Evolutionary conservation across 106 monocot genomes (phyloP).

Genomic region (Dendrobium catenatum): DNA sequence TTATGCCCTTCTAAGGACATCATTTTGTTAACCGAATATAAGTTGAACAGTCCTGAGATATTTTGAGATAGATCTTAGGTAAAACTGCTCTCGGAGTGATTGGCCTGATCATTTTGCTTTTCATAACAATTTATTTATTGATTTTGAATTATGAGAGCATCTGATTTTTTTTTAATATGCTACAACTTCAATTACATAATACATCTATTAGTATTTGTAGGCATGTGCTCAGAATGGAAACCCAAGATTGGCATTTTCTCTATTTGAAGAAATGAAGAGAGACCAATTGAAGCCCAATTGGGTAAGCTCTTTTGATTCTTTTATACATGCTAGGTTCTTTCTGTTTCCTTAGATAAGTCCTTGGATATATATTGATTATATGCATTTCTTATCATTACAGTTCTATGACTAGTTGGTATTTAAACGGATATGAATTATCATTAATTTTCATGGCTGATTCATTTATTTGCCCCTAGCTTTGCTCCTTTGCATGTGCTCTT

Average conservation of each 20-base stretch:
- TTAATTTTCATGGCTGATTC: neutral
- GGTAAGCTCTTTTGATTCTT: constrained; percentile 33
- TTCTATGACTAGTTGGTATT: neutral
- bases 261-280: constrained; percentile 92
- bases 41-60: neutral
- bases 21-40: neutral
- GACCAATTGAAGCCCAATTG: constrained; percentile 46
- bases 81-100: neutral
- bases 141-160: neutral
- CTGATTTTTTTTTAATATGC: neutral
- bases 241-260: constrained; percentile 50
- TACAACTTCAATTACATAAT: neutral
- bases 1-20: neutral
- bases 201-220: constrained; percentile 21
- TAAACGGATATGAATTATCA: neutral
- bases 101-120: no score
- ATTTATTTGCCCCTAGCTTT: neutral
- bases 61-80: neutral
- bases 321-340: neutral
- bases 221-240: constrained; percentile 70
- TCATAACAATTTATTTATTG: neutral
- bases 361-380: neutral
- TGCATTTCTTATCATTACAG: neutral
- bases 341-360: neutral
- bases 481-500: neutral